Conservation (phyloP, 805 yeast species). For the Candida palmyrensis region DNA sequence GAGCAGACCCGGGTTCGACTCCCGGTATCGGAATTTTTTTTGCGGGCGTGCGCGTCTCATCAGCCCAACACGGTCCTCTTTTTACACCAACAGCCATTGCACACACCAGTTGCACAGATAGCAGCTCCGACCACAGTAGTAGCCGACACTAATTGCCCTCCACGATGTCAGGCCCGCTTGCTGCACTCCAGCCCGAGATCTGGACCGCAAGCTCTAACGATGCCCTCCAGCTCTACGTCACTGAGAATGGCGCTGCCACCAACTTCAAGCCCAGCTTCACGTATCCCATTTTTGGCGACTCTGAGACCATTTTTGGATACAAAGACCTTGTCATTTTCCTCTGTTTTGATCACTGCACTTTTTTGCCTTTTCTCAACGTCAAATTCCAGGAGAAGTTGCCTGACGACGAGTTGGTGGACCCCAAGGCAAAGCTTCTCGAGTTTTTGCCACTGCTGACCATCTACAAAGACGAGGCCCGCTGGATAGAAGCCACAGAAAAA, state of each 20-base stretch:
- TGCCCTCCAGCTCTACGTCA: conserved; percentile 50
- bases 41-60: too few relatives aligned
- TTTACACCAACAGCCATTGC: not conserved
- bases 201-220: conserved; percentile 79
- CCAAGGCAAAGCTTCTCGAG: conserved; percentile 47
- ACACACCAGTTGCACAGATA: too few relatives aligned
- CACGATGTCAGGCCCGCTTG: conserved; percentile 4
- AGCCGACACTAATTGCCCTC: not conserved
- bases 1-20: conserved; percentile 74
- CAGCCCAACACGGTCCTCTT: not conserved
- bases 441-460: conserved; percentile 60
- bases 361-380: conserved; percentile 67
- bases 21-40: conserved; percentile 69
- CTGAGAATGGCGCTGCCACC: conserved; percentile 55
- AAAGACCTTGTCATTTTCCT: conserved; percentile 60
- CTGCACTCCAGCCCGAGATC: conserved; percentile 52
- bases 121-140: too few relatives aligned
- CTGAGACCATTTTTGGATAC: conserved; percentile 85
- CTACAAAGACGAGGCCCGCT: conserved; percentile 56
- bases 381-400: conserved; percentile 49
- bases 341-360: conserved; percentile 67
- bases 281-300: conserved; percentile 89
- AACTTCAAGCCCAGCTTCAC: conserved; percentile 75
- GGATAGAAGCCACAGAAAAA: conserved; percentile 53
- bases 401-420: conserved; percentile 54